Evolutionary conservation across 129 eudicot species (phyloP).

Genomic region (Escallonia herrerae): DNA sequence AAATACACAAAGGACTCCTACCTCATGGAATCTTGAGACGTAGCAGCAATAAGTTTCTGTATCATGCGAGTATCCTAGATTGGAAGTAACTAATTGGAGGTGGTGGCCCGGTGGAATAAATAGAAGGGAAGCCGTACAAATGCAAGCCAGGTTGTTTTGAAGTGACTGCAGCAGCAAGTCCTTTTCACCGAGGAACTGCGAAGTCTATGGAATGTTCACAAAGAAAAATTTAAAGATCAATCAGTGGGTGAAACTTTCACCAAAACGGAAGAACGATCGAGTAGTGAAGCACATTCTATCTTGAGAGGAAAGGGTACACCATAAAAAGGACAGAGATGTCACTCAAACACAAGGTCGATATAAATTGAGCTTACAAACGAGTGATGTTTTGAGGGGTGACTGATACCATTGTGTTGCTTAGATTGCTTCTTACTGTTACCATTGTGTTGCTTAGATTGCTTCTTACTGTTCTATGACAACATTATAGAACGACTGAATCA

Average conservation of each 20-base stretch:
- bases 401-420: too few species aligned
- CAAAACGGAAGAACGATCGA: background rate
- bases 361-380: too few species aligned
- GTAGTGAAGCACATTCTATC: background rate
- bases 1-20: background rate
- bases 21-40: background rate
- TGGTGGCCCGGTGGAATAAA: background rate
- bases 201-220: constrained; percentile 36
- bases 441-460: too few species aligned
- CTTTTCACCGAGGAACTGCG: constrained; percentile 67
- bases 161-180: constrained; percentile 17
- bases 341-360: too few species aligned
- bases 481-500: too few species aligned
- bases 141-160: constrained; percentile 20
- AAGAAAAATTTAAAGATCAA: constrained; percentile 4
- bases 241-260: constrained; percentile 20
- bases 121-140: constrained; percentile 10
- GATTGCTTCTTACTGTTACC: too few species aligned
- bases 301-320: background rate
- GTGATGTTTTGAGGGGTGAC: background rate
- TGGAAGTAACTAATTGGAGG: too few species aligned
- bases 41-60: too few species aligned
- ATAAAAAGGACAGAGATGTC: too few species aligned
- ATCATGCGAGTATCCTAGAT: too few species aligned
- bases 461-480: too few species aligned